Evolutionary conservation across 208 protist genomes (phyloP).

Genomic region (Angomonas ambiguus): DNA sequence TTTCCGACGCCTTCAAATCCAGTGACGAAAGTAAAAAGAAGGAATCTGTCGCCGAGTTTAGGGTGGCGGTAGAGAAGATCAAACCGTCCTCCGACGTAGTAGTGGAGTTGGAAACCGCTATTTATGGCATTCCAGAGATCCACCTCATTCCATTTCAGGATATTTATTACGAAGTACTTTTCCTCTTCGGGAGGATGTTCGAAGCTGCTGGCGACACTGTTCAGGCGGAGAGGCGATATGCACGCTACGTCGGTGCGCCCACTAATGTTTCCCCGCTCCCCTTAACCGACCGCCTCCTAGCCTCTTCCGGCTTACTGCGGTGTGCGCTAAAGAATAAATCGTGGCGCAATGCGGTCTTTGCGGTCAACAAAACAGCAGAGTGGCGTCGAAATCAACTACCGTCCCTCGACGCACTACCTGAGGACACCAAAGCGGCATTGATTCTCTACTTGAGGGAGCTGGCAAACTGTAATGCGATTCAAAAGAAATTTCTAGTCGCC

Average conservation of each 20-base stretch:
- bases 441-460: conserved; percentile 60
- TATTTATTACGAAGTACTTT: neutral
- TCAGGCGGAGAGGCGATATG: neutral
- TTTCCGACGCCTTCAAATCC: neutral
- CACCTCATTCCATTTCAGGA: neutral
- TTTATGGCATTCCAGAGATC: neutral
- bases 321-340: neutral
- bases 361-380: neutral
- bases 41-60: neutral
- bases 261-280: neutral
- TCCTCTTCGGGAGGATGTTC: neutral
- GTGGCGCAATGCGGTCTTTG: neutral
- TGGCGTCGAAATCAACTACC: neutral
- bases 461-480: conserved; percentile 62
- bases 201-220: neutral
- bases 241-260: neutral
- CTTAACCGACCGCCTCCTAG: neutral
- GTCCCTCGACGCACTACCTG: neutral
- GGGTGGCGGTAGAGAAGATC: neutral
- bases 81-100: neutral
- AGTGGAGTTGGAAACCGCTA: neutral
- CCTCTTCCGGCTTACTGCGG: neutral
- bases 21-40: neutral
- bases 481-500: conserved; percentile 79
- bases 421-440: conserved; percentile 17